phyloP scores from a whole-genome alignment of 805 yeast species.

The Teunomyces gatunensis region DNA sequence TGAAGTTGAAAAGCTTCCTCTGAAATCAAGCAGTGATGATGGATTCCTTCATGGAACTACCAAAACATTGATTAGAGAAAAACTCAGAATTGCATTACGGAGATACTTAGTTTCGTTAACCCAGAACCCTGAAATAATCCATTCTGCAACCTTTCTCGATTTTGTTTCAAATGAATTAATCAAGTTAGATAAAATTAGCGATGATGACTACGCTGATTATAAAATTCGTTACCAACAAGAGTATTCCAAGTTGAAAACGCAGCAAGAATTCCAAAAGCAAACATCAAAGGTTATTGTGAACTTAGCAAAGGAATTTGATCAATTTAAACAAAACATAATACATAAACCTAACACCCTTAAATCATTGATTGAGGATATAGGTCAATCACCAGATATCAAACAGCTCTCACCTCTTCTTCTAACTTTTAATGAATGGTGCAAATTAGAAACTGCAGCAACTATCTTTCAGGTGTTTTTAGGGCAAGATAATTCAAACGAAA shows the following conservation, averaged over 20 bases:
- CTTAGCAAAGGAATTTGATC: constrained; percentile 56
- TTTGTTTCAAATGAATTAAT: constrained; percentile 47
- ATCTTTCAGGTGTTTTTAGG: constrained; percentile 78
- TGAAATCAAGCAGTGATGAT: constrained; percentile 43
- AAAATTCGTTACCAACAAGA: constrained; percentile 61
- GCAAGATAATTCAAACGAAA: constrained; percentile 75
- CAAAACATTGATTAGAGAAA: constrained; percentile 59
- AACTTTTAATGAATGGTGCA: constrained; percentile 76
- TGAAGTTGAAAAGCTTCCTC: constrained; percentile 57
- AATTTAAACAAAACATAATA: constrained; percentile 54
- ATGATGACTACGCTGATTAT: constrained; percentile 53
- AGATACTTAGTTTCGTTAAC: constrained; percentile 62
- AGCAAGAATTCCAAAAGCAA: constrained; percentile 68
- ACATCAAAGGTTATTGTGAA: constrained; percentile 56
- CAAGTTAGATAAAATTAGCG: constrained; percentile 32
- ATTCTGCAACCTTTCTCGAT: constrained; percentile 47
- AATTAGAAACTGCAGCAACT: constrained; percentile 81
- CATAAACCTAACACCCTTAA: constrained; percentile 53
- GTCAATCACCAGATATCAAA: constrained; percentile 46
- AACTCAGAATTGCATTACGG: constrained; percentile 71
- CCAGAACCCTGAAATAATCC: constrained; percentile 53
- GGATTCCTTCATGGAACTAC: constrained; percentile 20
- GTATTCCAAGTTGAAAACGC: constrained; percentile 51
- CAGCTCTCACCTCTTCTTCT: constrained; percentile 66
- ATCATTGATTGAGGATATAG: constrained; percentile 64